These are phyloP conservation scores for Lipomyces yamadae DNA, from an alignment of 805 yeast species.

Conservation along the genomic window DNA sequence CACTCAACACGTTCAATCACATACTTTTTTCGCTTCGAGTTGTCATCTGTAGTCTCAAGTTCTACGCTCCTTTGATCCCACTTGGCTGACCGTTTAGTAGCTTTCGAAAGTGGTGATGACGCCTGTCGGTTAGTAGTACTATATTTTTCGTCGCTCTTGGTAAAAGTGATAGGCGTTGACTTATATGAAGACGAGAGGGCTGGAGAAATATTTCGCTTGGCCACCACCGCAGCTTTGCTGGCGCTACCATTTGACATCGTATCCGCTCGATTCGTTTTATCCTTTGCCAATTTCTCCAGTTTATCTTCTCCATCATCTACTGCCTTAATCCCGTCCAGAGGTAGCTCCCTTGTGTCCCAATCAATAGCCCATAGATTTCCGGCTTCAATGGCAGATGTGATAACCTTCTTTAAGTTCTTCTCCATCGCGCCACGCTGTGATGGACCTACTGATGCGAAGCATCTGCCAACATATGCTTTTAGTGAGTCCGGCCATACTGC, in stretches of 20 bases:
- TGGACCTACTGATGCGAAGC: conserved; percentile 52
- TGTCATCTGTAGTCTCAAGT: background rate
- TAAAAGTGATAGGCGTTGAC: conserved; percentile 4
- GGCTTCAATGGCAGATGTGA: conserved; percentile 55
- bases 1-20: background rate
- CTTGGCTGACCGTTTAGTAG: conserved; percentile 28
- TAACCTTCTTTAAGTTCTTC: conserved; percentile 54
- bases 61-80: conserved; percentile 28
- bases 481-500: conserved; percentile 60
- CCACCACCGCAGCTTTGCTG: background rate
- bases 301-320: conserved; percentile 20
- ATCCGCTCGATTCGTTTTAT: conserved; percentile 5
- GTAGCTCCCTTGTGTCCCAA: conserved; percentile 60
- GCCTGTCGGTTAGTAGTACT: conserved; percentile 5
- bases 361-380: conserved; percentile 55
- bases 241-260: background rate
- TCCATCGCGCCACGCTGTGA: conserved; percentile 53
- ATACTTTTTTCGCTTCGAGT: background rate
- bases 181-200: conserved; percentile 10
- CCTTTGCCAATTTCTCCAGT: conserved; percentile 23
- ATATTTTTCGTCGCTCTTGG: conserved; percentile 6
- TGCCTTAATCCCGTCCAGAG: conserved; percentile 45
- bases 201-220: background rate
- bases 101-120: background rate
- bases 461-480: conserved; percentile 55